Conservation (phyloP, 2,329 filamentous ascomycete species). For the Clonostachys sp. region DNA sequence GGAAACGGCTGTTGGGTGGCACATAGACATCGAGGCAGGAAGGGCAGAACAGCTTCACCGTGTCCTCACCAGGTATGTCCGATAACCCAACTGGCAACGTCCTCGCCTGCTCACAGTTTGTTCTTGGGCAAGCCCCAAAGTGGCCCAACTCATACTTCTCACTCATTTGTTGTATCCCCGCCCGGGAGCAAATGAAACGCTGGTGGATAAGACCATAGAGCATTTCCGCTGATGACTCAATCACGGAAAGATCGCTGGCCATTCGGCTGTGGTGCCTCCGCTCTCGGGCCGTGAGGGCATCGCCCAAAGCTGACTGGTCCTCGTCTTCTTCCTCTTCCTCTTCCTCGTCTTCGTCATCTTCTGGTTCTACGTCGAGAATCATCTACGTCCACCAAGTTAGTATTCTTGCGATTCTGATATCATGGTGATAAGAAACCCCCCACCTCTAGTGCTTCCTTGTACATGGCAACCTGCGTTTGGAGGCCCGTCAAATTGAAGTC, state of each 20-base stretch:
- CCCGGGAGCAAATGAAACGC: slow-evolving; percentile 93
- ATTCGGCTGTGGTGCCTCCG: slow-evolving; percentile 78
- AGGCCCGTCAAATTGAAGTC: slow-evolving; percentile 98
- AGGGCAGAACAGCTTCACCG: slow-evolving; percentile 96
- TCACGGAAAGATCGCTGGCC: slow-evolving; percentile 88
- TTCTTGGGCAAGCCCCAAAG: slow-evolving; percentile 93
- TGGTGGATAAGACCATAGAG: slow-evolving; percentile 98
- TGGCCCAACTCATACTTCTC: slow-evolving; percentile 98
- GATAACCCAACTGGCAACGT: slow-evolving; percentile 91
- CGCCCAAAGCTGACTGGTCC: slow-evolving; percentile 56
- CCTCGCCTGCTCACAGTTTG: slow-evolving; percentile 84
- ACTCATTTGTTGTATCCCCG: slow-evolving; percentile 97
- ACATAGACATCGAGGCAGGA: slow-evolving; percentile 96
- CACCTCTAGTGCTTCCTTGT: slow-evolving; percentile 94
- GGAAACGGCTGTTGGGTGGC: slow-evolving; percentile 93
- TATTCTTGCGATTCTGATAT: neutral
- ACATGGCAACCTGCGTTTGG: slow-evolving; percentile 94
- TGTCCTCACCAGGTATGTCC: slow-evolving; percentile 93
- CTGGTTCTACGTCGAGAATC: slow-evolving; percentile 97
- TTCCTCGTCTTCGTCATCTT: slow-evolving; percentile 85
- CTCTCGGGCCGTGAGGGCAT: slow-evolving; percentile 58
- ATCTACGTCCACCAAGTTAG: slow-evolving; percentile 46
- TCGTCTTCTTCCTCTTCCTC: slow-evolving; percentile 76
- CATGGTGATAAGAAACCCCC: neutral
- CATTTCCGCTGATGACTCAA: slow-evolving; percentile 96